These are phyloP conservation scores for Stenocarpella maydis DNA, from an alignment of 2,329 filamentous ascomycete species.

Conservation along the genomic window DNA sequence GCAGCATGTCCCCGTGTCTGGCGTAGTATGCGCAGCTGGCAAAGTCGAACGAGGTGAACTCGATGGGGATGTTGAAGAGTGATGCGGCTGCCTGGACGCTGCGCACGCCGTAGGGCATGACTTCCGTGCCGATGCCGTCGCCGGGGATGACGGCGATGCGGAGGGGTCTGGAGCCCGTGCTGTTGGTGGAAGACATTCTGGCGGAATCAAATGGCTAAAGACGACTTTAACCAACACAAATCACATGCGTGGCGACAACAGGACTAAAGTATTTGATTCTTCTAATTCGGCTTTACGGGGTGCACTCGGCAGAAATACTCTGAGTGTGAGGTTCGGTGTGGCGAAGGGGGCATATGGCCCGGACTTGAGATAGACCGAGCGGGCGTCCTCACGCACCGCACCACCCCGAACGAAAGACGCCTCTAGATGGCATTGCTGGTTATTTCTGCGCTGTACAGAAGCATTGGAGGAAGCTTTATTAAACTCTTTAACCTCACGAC, in stretches of 20 bases:
- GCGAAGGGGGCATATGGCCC: not conserved
- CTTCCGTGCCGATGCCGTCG: constrained; percentile 75
- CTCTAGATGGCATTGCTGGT: not conserved
- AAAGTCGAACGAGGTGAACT: constrained; percentile 71
- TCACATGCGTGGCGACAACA: not conserved
- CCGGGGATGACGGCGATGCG: constrained; percentile 71
- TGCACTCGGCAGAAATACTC: not conserved
- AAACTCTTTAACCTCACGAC: too few relatives aligned
- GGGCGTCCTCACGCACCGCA: not conserved
- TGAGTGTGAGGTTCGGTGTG: not conserved
- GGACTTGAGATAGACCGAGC: constrained; percentile 13
- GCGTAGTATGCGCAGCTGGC: constrained; percentile 68
- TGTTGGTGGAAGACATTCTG: constrained; percentile 14
- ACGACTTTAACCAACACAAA: not conserved
- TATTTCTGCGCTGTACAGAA: too few relatives aligned
- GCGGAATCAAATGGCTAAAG: not conserved
- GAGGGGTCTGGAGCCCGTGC: not conserved
- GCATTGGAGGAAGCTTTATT: too few relatives aligned
- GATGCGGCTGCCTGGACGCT: constrained; percentile 63
- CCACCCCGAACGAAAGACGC: too few relatives aligned
- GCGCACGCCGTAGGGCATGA: constrained; percentile 68
- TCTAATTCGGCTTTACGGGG: not conserved
- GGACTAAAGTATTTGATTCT: not conserved
- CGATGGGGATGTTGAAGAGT: constrained; percentile 60
- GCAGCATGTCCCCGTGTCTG: constrained; percentile 53